phyloP scores from a whole-genome alignment of 139 green algal genomes.

The Chlamydomonas sp. region DNA sequence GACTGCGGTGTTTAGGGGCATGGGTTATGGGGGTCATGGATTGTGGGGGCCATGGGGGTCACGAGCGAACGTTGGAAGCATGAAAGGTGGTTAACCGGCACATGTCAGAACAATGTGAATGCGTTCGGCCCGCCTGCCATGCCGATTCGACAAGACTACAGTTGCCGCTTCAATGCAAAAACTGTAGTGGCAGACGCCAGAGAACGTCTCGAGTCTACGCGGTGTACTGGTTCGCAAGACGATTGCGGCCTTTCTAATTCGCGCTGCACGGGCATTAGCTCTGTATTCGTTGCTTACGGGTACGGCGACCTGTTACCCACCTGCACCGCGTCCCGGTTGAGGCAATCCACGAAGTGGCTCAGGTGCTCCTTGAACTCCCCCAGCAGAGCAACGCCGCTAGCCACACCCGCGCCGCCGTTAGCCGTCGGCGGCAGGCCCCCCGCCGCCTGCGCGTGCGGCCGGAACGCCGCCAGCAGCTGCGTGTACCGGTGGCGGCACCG shows the following conservation, averaged over 20 bases:
- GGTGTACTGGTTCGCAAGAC: no score
- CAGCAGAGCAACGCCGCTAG: neutral
- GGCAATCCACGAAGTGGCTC: neutral
- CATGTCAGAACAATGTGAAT: no score
- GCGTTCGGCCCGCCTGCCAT: no score
- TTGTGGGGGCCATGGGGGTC: neutral
- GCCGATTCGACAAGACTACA: no score
- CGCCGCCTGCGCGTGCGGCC: slow-evolving; percentile 10
- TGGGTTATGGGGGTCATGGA: neutral
- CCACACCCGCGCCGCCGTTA: neutral
- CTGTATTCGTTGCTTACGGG: no score
- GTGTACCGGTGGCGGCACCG: slow-evolving; percentile 19
- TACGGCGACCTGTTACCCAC: neutral
- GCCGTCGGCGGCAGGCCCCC: neutral
- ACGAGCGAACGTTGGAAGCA: neutral
- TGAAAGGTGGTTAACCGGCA: no score
- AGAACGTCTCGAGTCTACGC: no score
- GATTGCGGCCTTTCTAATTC: no score
- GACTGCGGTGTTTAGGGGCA: neutral
- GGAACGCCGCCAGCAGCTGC: slow-evolving; percentile 22
- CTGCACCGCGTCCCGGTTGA: slow-evolving; percentile 30
- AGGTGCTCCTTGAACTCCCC: slow-evolving; percentile 6
- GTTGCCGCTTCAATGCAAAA: no score
- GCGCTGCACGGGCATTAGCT: no score
- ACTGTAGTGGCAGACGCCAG: no score